phyloP scores from a whole-genome alignment of 371 early-diverging fungal species.

The Mucor mucedo region DNA sequence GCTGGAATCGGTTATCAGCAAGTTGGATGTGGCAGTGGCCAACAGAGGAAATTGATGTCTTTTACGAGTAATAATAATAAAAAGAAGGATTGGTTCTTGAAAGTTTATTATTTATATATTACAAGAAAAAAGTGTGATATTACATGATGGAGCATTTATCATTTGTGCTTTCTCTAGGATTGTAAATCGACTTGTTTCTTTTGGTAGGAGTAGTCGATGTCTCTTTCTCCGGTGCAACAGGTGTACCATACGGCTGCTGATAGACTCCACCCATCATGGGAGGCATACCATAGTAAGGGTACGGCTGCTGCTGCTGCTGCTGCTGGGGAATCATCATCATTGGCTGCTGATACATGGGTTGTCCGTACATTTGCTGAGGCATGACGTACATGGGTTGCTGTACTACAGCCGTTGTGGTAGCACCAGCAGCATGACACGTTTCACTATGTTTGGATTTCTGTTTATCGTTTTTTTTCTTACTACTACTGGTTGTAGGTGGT shows the following conservation, averaged over 20 bases:
- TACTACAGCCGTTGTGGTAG: background rate
- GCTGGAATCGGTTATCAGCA: conserved; percentile 19
- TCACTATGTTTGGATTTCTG: conserved; percentile 1
- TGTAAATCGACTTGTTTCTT: conserved; percentile 13
- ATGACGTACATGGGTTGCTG: conserved; percentile 15
- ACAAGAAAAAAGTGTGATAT: background rate
- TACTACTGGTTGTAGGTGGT: conserved; percentile 4
- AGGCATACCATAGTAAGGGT: conserved; percentile 7
- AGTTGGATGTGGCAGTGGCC: conserved; percentile 2
- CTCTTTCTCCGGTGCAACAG: background rate
- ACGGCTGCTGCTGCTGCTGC: conserved; percentile 5
- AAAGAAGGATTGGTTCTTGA: too few relatives aligned
- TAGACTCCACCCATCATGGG: background rate
- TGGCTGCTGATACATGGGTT: conserved; percentile 13
- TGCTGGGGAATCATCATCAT: conserved; percentile 9
- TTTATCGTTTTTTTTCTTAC: conserved; percentile 9
- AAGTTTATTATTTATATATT: too few relatives aligned
- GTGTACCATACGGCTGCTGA: background rate
- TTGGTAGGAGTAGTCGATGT: background rate
- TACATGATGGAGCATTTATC: conserved; percentile 33
- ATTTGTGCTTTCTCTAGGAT: conserved; percentile 26
- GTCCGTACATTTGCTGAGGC: conserved; percentile 18
- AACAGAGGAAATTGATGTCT: background rate
- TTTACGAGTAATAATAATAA: too few relatives aligned
- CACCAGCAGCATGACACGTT: background rate